Evolutionary conservation across 805 yeast species (phyloP).

Genomic region (Starmerella potacharoeniae): DNA sequence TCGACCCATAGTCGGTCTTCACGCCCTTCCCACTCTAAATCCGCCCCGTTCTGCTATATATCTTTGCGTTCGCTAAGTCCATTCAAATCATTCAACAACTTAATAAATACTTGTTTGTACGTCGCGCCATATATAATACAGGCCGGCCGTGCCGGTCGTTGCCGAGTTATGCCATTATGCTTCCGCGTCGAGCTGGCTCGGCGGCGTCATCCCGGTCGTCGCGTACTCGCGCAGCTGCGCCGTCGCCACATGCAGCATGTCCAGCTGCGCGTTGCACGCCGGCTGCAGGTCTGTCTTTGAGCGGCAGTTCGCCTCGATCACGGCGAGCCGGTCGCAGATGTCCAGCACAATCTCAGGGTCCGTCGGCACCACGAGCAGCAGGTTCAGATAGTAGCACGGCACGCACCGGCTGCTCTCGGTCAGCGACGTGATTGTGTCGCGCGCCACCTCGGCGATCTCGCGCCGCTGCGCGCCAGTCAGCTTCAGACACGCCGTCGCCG

Average conservation of each 20-base stretch:
- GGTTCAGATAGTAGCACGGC: conserved; percentile 17
- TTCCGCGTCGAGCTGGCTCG: background rate
- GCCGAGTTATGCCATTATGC: background rate
- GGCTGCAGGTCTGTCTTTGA: background rate
- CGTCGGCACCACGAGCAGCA: conserved; percentile 28
- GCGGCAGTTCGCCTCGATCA: conserved; percentile 2
- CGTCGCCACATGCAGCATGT: conserved; percentile 10
- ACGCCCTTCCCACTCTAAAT: no score
- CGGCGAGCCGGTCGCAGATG: conserved; percentile 27
- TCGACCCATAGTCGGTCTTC: no score
- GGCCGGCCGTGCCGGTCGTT: background rate
- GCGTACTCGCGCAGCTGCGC: conserved; percentile 10
- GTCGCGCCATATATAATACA: background rate
- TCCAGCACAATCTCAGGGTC: conserved; percentile 26
- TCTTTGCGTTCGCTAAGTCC: no score
- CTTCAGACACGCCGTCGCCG: conserved; percentile 1
- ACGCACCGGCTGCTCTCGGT: conserved; percentile 1
- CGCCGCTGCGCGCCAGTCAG: conserved; percentile 8
- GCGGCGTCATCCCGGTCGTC: background rate
- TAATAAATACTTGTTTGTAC: background rate
- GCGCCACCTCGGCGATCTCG: conserved; percentile 16
- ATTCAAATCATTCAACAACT: background rate
- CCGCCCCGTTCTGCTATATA: no score
- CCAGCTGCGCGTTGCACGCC: conserved; percentile 5
- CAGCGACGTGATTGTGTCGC: conserved; percentile 13